Evolutionary conservation across 2,329 filamentous ascomycete genomes (phyloP).

Genomic region (Fusarium nematophilum): DNA sequence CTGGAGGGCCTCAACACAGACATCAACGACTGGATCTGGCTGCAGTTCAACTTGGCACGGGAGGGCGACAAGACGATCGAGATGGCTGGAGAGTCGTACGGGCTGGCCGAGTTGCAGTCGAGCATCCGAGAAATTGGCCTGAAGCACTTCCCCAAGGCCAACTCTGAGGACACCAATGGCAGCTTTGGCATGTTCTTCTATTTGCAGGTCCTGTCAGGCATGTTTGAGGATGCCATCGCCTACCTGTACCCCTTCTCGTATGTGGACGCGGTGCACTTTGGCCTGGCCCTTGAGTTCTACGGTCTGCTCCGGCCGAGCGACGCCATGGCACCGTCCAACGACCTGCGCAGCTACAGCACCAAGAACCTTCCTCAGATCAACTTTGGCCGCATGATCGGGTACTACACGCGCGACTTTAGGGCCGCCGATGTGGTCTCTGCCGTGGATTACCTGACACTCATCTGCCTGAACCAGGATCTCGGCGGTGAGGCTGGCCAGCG

Average conservation of each 20-base stretch:
- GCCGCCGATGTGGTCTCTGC: conserved; percentile 89
- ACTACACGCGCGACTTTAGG: conserved; percentile 96
- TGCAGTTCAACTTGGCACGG: conserved; percentile 76
- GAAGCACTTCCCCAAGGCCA: conserved; percentile 87
- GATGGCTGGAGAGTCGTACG: conserved; percentile 74
- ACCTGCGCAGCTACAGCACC: conserved; percentile 74
- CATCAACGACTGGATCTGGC: conserved; percentile 78
- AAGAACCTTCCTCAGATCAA: conserved; percentile 84
- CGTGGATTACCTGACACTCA: conserved; percentile 90
- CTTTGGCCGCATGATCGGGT: conserved; percentile 92
- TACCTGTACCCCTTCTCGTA: conserved; percentile 94
- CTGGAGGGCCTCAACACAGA: conserved; percentile 72
- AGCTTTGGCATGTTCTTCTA: conserved; percentile 94
- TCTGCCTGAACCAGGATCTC: conserved; percentile 91
- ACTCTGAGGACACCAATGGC: conserved; percentile 78
- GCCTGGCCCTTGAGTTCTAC: conserved; percentile 88
- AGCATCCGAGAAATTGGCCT: conserved; percentile 90
- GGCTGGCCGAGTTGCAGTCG: conserved; percentile 75
- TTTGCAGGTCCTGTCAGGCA: conserved; percentile 87
- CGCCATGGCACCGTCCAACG: conserved; percentile 78
- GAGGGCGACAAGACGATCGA: conserved; percentile 73
- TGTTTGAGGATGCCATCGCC: conserved; percentile 93
- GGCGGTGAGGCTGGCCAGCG: conserved; percentile 78
- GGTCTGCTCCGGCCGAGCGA: conserved; percentile 89
- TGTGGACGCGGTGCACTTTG: conserved; percentile 94